A percentile compares a stretch with the other conserved stretches of the same genome.
Conservation (phyloP, 805 yeast genomes). For the Saccharomycopsis fermentans region DNA sequence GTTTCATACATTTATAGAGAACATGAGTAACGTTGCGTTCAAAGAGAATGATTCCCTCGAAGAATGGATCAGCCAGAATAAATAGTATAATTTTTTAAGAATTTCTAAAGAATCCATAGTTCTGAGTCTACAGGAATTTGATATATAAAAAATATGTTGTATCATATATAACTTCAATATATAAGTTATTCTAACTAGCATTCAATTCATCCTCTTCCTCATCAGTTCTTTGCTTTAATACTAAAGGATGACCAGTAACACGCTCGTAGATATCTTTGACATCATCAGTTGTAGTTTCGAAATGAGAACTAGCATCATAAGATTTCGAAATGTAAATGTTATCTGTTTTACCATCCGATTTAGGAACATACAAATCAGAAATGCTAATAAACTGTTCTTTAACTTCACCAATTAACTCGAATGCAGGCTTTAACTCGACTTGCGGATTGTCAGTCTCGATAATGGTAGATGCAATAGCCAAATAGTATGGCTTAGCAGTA, state of each 20-base stretch:
- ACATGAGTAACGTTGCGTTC: not conserved
- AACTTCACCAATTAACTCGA: slow-evolving; percentile 66
- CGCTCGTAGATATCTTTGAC: slow-evolving; percentile 89
- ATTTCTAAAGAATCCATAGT: not conserved
- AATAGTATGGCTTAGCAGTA: slow-evolving; percentile 75
- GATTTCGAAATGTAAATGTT: slow-evolving; percentile 77
- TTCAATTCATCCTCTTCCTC: slow-evolving; percentile 48
- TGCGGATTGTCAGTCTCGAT: slow-evolving; percentile 81
- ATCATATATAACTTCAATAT: not conserved
- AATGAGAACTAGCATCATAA: slow-evolving; percentile 91
- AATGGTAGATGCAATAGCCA: slow-evolving; percentile 90
- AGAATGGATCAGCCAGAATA: not conserved
- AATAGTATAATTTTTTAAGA: not conserved
- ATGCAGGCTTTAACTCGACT: slow-evolving; percentile 85
- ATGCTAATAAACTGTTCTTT: slow-evolving; percentile 89
- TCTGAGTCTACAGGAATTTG: not conserved
- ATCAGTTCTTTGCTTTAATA: slow-evolving; percentile 63
- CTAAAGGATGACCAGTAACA: slow-evolving; percentile 86
- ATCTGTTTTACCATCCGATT: slow-evolving; percentile 70
- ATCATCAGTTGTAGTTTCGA: slow-evolving; percentile 93
- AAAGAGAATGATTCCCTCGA: not conserved
- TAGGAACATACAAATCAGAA: slow-evolving; percentile 82
- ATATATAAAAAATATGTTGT: not conserved
- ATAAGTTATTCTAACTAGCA: slow-evolving; percentile 4
- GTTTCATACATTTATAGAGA: not conserved